Conservation (phyloP, 768 basidiomycete species). For the Mycena galopus region DNA sequence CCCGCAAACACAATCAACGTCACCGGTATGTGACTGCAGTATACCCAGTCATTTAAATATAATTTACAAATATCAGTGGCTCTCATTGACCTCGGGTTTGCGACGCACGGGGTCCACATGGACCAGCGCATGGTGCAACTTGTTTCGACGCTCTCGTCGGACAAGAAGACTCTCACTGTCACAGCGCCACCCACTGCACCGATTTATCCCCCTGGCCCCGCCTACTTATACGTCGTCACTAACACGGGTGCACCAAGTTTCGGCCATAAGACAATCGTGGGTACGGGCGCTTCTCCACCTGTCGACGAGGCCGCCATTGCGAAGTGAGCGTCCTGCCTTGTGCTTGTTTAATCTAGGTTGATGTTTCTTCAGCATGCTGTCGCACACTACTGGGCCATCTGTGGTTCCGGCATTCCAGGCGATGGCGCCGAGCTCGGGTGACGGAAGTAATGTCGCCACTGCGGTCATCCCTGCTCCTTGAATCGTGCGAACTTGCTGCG, state of each 20-base stretch:
- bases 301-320: slow-evolving; percentile 40
- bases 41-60: not conserved
- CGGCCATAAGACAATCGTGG: slow-evolving; percentile 50
- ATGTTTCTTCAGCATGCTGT: slow-evolving; percentile 17
- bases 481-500: not conserved
- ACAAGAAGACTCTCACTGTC: slow-evolving; percentile 50
- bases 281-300: slow-evolving; percentile 53
- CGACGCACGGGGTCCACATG: slow-evolving; percentile 57
- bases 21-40: slow-evolving; percentile 41
- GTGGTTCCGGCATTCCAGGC: slow-evolving; percentile 23
- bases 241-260: slow-evolving; percentile 50
- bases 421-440: slow-evolving; percentile 26
- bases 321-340: slow-evolving; percentile 10
- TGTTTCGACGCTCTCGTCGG: slow-evolving; percentile 46
- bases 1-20: slow-evolving; percentile 45
- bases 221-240: slow-evolving; percentile 50
- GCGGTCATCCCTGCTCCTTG: slow-evolving; percentile 27
- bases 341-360: not conserved
- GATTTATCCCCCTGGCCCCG: slow-evolving; percentile 57
- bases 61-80: slow-evolving; percentile 43
- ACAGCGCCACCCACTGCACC: slow-evolving; percentile 51
- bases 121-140: slow-evolving; percentile 55
- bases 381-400: slow-evolving; percentile 12
- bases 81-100: slow-evolving; percentile 57
- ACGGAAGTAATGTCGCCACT: slow-evolving; percentile 31